These are phyloP conservation scores for Endotrypanum monterogeii DNA, from an alignment of 208 protist species.

Conservation along the genomic window DNA sequence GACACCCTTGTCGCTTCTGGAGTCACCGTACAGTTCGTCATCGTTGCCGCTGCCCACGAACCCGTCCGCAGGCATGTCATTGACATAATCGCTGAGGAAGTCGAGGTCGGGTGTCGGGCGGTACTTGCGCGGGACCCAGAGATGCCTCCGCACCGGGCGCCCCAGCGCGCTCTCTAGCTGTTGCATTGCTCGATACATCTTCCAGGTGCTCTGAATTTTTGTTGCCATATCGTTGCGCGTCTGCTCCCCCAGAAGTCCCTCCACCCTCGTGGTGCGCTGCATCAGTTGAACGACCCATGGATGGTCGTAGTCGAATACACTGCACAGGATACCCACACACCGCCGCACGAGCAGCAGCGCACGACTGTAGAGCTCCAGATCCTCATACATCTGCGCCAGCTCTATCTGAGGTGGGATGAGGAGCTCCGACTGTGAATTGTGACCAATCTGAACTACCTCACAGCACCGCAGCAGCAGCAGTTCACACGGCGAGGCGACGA, in stretches of 20 bases:
- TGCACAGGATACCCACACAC: constrained; percentile 83
- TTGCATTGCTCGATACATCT: constrained; percentile 77
- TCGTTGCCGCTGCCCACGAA: constrained; percentile 9
- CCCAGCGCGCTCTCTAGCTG: constrained; percentile 62
- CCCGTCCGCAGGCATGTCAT: constrained; percentile 19
- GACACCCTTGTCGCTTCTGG: background rate
- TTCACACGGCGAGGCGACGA: constrained; percentile 82
- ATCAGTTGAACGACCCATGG: constrained; percentile 79
- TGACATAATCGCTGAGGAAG: constrained; percentile 56
- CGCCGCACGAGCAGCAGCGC: constrained; percentile 79
- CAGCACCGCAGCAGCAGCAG: constrained; percentile 84
- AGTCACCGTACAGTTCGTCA: background rate
- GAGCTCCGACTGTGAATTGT: constrained; percentile 82
- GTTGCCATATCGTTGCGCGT: constrained; percentile 57
- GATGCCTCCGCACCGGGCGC: constrained; percentile 65
- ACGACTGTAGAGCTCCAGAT: constrained; percentile 73
- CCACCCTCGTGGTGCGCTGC: constrained; percentile 55
- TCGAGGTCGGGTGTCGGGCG: constrained; percentile 40
- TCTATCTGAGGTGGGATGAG: constrained; percentile 79
- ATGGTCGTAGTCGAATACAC: constrained; percentile 88
- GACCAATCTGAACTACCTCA: constrained; percentile 83
- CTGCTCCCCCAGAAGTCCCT: constrained; percentile 43
- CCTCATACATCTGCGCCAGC: constrained; percentile 84
- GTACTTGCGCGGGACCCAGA: constrained; percentile 55
- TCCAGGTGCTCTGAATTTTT: constrained; percentile 85